Conservation (phyloP, 345 rosid genomes). For the Gossypium mustelinum region DNA sequence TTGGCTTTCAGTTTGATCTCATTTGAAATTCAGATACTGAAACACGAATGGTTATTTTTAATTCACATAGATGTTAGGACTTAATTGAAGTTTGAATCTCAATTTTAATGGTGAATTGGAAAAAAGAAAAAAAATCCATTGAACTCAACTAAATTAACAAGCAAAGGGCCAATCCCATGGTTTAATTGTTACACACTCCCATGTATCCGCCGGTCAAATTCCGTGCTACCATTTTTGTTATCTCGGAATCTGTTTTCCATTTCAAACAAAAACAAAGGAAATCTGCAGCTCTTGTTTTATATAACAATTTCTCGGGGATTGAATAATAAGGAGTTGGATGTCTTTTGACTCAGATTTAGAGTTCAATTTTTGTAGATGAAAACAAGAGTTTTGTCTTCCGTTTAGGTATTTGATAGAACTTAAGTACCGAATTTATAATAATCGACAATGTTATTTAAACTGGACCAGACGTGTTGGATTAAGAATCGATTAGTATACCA, state of each 20-base stretch:
- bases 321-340: too few relatives aligned
- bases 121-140: neutral
- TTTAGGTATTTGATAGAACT: too few relatives aligned
- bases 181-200: neutral
- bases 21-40: neutral
- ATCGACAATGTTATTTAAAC: too few relatives aligned
- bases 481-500: too few relatives aligned
- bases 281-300: neutral
- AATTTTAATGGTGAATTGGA: neutral
- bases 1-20: neutral
- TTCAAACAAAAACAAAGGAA: neutral
- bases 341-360: too few relatives aligned
- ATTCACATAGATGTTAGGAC: neutral
- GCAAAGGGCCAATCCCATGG: neutral
- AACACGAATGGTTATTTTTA: neutral
- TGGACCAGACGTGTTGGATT: too few relatives aligned
- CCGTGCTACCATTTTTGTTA: neutral
- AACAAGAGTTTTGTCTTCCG: too few relatives aligned
- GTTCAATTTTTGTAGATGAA: too few relatives aligned
- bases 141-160: neutral
- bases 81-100: neutral
- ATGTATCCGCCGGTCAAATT: neutral
- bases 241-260: neutral
- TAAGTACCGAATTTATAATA: too few relatives aligned
- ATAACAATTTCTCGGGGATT: too few relatives aligned